Percentiles rank a stretch among this genome's conserved stretches.
These are phyloP conservation scores for Croton setiger DNA, from an alignment of 441 rosid genomes.

Conservation along the genomic window DNA sequence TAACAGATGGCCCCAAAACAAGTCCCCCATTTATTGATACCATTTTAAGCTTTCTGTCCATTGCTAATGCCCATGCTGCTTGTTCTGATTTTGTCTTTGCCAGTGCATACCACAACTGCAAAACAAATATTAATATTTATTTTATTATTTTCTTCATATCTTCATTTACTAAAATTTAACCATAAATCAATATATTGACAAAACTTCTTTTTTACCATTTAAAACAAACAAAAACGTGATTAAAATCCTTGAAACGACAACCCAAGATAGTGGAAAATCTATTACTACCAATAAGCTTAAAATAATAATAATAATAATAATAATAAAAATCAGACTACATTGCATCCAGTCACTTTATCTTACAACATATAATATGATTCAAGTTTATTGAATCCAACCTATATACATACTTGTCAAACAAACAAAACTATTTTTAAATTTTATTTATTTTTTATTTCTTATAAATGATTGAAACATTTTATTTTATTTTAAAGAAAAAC, in stretches of 20 bases:
- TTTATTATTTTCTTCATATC: background rate
- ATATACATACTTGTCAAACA: too few relatives aligned
- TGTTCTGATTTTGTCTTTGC: slow-evolving; percentile 72
- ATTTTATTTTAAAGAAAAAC: too few relatives aligned
- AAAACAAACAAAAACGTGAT: background rate
- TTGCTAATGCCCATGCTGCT: slow-evolving; percentile 87
- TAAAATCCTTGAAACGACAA: background rate
- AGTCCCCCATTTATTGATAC: slow-evolving; percentile 74
- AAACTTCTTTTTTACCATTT: too few relatives aligned
- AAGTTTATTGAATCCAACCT: too few relatives aligned
- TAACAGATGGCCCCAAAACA: slow-evolving; percentile 59
- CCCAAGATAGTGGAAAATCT: background rate
- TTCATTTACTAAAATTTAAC: too few relatives aligned
- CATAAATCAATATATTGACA: too few relatives aligned
- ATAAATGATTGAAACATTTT: background rate
- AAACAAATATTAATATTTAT: background rate
- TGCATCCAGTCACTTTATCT: background rate
- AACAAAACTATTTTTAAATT: too few relatives aligned
- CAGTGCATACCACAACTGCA: slow-evolving; percentile 72
- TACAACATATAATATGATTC: too few relatives aligned
- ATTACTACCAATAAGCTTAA: too few relatives aligned
- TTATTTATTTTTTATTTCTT: too few relatives aligned
- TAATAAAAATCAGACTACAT: background rate
- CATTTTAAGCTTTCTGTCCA: slow-evolving; percentile 78
- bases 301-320: too few relatives aligned